A percentile compares a stretch with the other conserved stretches of the same genome.
These are phyloP conservation scores for Microdochium paspali DNA, from an alignment of 2,329 filamentous ascomycete species.

Conservation along the genomic window DNA sequence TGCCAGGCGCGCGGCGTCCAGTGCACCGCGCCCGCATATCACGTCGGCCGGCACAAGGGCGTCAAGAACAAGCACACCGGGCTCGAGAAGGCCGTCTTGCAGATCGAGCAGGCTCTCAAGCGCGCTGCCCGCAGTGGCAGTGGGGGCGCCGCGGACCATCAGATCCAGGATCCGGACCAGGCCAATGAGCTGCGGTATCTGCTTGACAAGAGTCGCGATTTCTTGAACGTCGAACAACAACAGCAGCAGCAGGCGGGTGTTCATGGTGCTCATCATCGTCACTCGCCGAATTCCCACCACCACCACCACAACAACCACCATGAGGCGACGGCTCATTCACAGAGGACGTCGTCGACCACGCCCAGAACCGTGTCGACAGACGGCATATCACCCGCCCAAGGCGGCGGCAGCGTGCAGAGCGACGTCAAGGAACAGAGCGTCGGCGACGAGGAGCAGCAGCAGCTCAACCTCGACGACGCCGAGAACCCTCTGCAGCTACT, in stretches of 20 bases:
- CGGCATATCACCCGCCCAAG: conserved; percentile 18
- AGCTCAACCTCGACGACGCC: conserved; percentile 52
- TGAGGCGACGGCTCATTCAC: conserved; percentile 7
- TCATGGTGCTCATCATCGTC: too few relatives aligned
- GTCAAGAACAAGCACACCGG: conserved; percentile 72
- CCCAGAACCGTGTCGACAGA: conserved; percentile 16
- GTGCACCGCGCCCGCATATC: conserved; percentile 63
- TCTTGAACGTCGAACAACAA: conserved; percentile 17
- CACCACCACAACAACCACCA: too few relatives aligned
- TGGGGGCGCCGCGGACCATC: too few relatives aligned
- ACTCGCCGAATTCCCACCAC: conserved; percentile 10
- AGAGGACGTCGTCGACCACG: conserved; percentile 14
- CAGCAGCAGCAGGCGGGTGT: conserved; percentile 10
- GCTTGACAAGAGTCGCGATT: conserved; percentile 34
- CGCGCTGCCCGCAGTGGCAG: conserved; percentile 37
- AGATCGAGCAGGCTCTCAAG: conserved; percentile 62
- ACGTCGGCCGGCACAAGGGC: conserved; percentile 64
- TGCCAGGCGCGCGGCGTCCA: conserved; percentile 30
- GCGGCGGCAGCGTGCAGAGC: conserved; percentile 14
- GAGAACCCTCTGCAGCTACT: conserved; percentile 68
- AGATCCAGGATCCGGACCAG: conserved; percentile 28
- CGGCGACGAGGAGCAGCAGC: conserved; percentile 36
- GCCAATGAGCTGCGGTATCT: conserved; percentile 38
- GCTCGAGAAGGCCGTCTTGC: conserved; percentile 63
- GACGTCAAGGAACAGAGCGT: conserved; percentile 19